Evolutionary conservation across 495 filamentous ascomycete species (phyloP), one percentile per base, ranked within the genome.

Genomic region (Talaromyces nanjingensis): DNA sequence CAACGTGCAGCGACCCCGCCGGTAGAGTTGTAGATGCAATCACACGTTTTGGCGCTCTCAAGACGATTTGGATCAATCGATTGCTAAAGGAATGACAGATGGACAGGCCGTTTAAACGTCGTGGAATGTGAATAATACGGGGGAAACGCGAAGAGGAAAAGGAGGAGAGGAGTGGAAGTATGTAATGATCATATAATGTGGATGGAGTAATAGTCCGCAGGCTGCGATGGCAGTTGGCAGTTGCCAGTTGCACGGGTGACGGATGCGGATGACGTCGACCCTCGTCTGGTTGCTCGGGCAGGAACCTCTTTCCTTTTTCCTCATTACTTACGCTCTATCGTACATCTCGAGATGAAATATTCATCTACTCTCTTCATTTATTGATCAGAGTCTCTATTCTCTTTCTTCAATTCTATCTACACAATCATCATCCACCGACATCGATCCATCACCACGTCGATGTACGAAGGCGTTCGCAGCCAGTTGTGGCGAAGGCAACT

Each of bases 161-260:
- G 22, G 22, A 53, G 49, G 49, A 52, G 47, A 53, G 18, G 14
- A 16, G 37, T 42, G 16, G 37, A 49, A 49, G 45, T 27, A 27
- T 27, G 27, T 49, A 49, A 49, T 49, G 45, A 20, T 49, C 37
- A 49, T 55, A 20, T 55, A 55, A 25, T 18, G 16, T 20, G 52
- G n/a, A 55, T 55, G 52, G 52, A 55, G 24, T 29, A 55, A 55
- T 55, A 29, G 22, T 55, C 52, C 52, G 27, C 11, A 54, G 49
- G 20, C 53, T 56, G 27, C 53, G 53, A 56, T 56, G 24, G 53
- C 49, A 22, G 18, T 22, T 53, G 49, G 2, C 49, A 53, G 24
- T 56, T 24, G 49, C n/a, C 47, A 54, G 24, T 56, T 56, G 53
- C 59, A 62, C 59, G 59, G 59, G 59, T 62, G 59, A 62, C 59